These are phyloP conservation scores for Solanum clarkiae DNA, from an alignment of 257 asterid species.

Conservation along the genomic window DNA sequence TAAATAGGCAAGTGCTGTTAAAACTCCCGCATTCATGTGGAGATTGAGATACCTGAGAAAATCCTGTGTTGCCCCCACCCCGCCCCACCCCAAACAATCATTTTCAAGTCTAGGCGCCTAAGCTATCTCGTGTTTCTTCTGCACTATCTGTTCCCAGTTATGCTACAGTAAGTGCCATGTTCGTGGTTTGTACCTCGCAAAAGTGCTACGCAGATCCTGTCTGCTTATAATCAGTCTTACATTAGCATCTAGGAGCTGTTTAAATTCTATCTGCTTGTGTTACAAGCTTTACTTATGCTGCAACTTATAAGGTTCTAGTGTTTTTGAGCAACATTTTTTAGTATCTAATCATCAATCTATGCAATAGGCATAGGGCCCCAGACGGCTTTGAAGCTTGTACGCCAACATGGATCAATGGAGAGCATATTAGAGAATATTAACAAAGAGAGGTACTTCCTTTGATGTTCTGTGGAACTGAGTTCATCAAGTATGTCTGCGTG, in stretches of 20 bases:
- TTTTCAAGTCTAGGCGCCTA: neutral
- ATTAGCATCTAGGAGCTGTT: neutral
- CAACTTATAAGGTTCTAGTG: neutral
- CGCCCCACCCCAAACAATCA: neutral
- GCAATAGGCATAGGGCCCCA: slow-evolving; percentile 81
- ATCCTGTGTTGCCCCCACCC: neutral
- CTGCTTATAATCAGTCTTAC: neutral
- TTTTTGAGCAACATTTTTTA: neutral
- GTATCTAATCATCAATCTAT: neutral
- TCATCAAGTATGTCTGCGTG: neutral
- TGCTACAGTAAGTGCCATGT: neutral
- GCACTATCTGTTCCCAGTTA: neutral
- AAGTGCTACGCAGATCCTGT: neutral
- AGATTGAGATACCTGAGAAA: neutral
- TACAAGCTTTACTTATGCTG: neutral
- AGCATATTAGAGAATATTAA: slow-evolving; percentile 72
- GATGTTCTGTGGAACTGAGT: neutral
- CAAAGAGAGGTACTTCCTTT: slow-evolving; percentile 68
- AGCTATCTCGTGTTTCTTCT: neutral
- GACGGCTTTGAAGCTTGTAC: slow-evolving; percentile 92
- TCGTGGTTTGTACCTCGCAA: neutral
- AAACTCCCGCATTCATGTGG: neutral
- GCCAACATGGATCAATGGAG: slow-evolving; percentile 91
- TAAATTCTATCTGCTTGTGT: neutral
- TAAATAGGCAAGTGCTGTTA: neutral